Percentiles rank a stretch among this genome's conserved stretches.
These are phyloP conservation scores for Botrytis sinoallii DNA, from an alignment of 2,329 filamentous ascomycete genomes.

Conservation along the genomic window DNA sequence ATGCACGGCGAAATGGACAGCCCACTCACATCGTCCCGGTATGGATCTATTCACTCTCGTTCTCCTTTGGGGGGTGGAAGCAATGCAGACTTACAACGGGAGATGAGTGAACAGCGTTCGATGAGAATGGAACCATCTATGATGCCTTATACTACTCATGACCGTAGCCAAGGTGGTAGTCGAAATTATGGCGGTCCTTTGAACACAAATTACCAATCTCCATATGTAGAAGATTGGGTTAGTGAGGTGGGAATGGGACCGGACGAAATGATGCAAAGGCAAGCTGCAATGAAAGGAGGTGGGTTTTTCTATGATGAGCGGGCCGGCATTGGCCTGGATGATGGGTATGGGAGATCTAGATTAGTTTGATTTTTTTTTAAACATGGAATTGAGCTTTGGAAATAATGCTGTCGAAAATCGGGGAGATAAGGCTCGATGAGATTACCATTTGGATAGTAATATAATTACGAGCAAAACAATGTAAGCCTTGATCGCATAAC, in stretches of 20 bases:
- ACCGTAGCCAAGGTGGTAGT: not conserved
- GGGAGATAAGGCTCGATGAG: not conserved
- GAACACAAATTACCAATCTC: slow-evolving; percentile 14
- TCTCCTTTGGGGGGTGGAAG: not conserved
- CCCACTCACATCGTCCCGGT: slow-evolving; percentile 11
- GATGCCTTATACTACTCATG: not conserved
- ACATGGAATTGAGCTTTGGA: not conserved
- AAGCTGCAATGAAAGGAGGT: not conserved
- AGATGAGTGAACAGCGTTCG: not conserved
- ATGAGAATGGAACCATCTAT: not conserved
- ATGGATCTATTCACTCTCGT: slow-evolving; percentile 11
- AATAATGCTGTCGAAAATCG: too few relatives aligned
- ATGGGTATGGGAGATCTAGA: slow-evolving; percentile 1
- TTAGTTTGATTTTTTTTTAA: not conserved
- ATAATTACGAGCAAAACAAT: not conserved
- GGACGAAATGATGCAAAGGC: slow-evolving; percentile 12
- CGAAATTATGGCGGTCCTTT: not conserved
- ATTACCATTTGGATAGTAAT: not conserved
- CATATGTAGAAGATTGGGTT: slow-evolving; percentile 17
- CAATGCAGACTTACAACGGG: not conserved
- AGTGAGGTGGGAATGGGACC: slow-evolving; percentile 3
- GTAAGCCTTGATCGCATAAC: not conserved
- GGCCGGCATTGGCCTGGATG: not conserved
- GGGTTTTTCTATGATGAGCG: slow-evolving; percentile 10
- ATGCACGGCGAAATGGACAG: slow-evolving; percentile 14